These are phyloP conservation scores for Neurospora sp. DNA, from an alignment of 495 filamentous ascomycete species.

Conservation along the genomic window DNA sequence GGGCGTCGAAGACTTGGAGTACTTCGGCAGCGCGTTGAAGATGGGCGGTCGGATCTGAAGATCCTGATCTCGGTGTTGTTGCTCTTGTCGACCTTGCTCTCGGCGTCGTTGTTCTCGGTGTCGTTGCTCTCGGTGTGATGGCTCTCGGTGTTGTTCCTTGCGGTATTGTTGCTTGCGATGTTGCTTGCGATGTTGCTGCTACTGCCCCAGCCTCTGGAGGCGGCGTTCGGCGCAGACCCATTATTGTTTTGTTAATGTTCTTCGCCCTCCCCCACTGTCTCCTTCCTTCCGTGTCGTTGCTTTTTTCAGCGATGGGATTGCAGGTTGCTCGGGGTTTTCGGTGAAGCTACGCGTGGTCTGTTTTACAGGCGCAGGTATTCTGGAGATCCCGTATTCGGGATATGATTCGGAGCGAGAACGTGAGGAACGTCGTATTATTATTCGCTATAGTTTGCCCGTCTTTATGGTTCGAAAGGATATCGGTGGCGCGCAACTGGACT, in stretches of 20 bases:
- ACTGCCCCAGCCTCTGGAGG: background rate
- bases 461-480: background rate
- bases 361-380: background rate
- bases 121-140: background rate
- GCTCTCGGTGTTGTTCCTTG: background rate
- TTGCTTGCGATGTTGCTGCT: background rate
- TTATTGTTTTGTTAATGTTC: background rate
- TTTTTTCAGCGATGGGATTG: background rate
- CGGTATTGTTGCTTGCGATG: background rate
- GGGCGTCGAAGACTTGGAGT: slow-evolving; percentile 18
- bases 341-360: background rate
- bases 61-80: slow-evolving; percentile 3
- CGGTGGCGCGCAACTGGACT: background rate
- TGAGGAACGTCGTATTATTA: background rate
- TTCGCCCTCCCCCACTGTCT: background rate
- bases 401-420: background rate
- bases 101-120: background rate
- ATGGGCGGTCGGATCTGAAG: slow-evolving; percentile 8
- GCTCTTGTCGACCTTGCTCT: background rate
- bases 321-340: background rate
- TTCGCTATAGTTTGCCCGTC: background rate
- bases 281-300: background rate
- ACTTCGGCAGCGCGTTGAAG: slow-evolving; percentile 13
- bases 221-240: background rate
- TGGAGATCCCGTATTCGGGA: background rate